Evolutionary conservation across 2,329 filamentous ascomycete species (phyloP).

Genomic region (Pseudomassariella vexata): DNA sequence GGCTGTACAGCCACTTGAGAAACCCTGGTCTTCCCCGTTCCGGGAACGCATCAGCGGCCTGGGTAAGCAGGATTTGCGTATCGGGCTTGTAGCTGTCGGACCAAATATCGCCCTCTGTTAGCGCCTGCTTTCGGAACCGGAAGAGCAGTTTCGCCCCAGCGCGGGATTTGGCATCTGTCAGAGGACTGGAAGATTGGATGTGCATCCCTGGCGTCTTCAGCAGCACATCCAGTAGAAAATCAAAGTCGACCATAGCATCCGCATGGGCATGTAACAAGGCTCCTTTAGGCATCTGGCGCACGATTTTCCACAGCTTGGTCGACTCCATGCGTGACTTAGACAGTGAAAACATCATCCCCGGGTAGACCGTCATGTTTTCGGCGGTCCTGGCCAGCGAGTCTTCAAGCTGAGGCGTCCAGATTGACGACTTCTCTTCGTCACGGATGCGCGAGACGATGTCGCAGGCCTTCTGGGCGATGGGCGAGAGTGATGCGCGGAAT

Average conservation of each 20-base stretch:
- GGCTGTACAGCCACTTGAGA: slow-evolving; percentile 67
- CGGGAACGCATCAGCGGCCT: slow-evolving; percentile 70
- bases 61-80: slow-evolving; percentile 50
- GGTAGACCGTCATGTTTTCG: slow-evolving; percentile 62
- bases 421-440: slow-evolving; percentile 64
- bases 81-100: slow-evolving; percentile 52
- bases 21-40: slow-evolving; percentile 67
- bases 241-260: slow-evolving; percentile 85
- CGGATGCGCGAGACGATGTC: slow-evolving; percentile 76
- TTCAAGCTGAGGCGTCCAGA: slow-evolving; percentile 73
- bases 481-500: slow-evolving; percentile 71
- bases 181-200: slow-evolving; percentile 53
- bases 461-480: slow-evolving; percentile 71
- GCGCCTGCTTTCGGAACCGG: slow-evolving; percentile 44
- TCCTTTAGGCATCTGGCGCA: slow-evolving; percentile 84
- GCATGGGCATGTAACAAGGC: slow-evolving; percentile 80
- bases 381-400: slow-evolving; percentile 58
- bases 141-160: slow-evolving; percentile 56
- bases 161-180: slow-evolving; percentile 48
- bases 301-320: slow-evolving; percentile 79
- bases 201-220: slow-evolving; percentile 70
- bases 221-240: slow-evolving; percentile 69
- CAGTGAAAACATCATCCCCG: slow-evolving; percentile 89
- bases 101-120: slow-evolving; percentile 56
- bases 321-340: slow-evolving; percentile 82